These are phyloP conservation scores for Trichoderma parareesei DNA, from an alignment of 495 filamentous ascomycete species.

Conservation along the genomic window DNA sequence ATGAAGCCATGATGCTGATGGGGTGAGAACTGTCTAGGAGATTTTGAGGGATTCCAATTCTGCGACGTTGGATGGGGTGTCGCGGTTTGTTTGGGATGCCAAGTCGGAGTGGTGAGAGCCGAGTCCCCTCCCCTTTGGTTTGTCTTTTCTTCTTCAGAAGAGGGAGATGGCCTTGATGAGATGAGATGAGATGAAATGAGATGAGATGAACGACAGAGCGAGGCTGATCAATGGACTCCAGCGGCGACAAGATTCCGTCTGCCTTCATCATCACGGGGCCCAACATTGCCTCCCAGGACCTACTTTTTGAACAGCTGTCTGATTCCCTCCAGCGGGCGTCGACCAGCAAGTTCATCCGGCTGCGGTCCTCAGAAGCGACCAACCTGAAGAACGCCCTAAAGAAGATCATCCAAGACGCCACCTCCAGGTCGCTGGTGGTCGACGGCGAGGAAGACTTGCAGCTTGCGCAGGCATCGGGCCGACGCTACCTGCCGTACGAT, in stretches of 20 bases:
- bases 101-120: conserved; percentile 23
- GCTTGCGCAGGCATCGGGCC: conserved; percentile 36
- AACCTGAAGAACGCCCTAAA: conserved; percentile 81
- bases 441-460: conserved; percentile 44
- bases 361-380: conserved; percentile 68
- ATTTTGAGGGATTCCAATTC: conserved; percentile 58
- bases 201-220: no score
- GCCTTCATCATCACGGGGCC: conserved; percentile 78
- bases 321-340: conserved; percentile 40
- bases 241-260: conserved; percentile 51
- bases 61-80: conserved; percentile 53
- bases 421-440: conserved; percentile 16
- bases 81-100: conserved; percentile 53
- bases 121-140: neutral
- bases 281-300: conserved; percentile 70
- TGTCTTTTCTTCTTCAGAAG: neutral
- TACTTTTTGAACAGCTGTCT: conserved; percentile 62
- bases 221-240: conserved; percentile 20
- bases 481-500: conserved; percentile 82
- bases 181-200: no score
- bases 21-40: conserved; percentile 13
- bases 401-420: conserved; percentile 66
- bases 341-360: conserved; percentile 51
- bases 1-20: conserved; percentile 15
- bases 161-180: no score